Evolutionary conservation across 164 flowering plant species (phyloP), one percentile per base, ranked within the genome.

Genomic region (Sedum album): DNA sequence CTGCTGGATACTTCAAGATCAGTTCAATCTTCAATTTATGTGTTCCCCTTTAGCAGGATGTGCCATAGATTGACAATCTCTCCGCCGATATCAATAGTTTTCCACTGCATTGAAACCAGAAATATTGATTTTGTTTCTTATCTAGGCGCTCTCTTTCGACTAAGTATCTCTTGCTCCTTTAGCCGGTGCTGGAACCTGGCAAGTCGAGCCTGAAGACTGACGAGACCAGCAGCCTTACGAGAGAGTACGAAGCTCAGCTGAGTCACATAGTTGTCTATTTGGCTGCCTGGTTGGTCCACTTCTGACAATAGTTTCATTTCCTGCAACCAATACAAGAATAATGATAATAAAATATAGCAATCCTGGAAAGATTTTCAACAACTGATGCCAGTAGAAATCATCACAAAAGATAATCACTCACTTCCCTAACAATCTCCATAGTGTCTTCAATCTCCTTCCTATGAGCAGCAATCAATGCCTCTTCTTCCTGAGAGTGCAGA

Each of bases 351-450:
- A 62, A 15, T 21, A 28, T 33, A 65, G 5, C 15, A 65, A 36
- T 63, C 30, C 28, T 11, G 62, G 18, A 13, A 13, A 10, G 1
- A 65, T 35, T 38, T 57, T 6, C 31, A 55, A 25, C 17, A 55
- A 55, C 10, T 13, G 20, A 26, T 26, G 23, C 62, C 18, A 28
- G 18, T 26, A 28, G 62, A n/a, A 11, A 57, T 26, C 26, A 48
- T 48, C 2, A 20, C 23, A 48, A 48, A 48, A 23, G 55, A 48
- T 18, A 28, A 57, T 67, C 60, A 77, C 94, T 83, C 85, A 90
- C 99, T 77, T 95, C 97, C 38, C 97, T 96, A 71, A 95, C 99
- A 70, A 95, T 89, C 76, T 95, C 99, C 97, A 95, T 92, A 1
- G 97, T 92, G 67, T 95, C 95, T 81, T 95, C 99, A 67, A 95